Percentiles rank a stretch among this genome's conserved stretches.
phyloP scores from a whole-genome alignment of 768 basidiomycete species.

The Scleroderma bovista region DNA sequence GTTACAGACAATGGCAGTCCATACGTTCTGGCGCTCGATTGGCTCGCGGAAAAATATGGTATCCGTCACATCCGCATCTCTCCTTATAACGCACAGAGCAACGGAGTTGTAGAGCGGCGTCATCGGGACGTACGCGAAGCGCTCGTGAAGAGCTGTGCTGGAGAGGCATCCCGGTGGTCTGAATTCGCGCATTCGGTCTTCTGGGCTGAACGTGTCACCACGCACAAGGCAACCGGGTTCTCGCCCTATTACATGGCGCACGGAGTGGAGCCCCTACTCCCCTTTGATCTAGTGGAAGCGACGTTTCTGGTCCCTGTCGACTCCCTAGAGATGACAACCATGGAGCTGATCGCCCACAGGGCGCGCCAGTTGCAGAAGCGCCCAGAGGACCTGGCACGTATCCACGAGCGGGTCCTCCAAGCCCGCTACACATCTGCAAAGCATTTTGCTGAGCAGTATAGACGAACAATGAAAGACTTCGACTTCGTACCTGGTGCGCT shows the following conservation, averaged over 20 bases:
- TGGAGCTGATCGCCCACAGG: conserved; percentile 17
- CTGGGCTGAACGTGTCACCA: no score
- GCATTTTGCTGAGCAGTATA: background rate
- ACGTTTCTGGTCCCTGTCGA: conserved; percentile 25
- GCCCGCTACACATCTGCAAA: background rate
- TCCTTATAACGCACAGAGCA: conserved; percentile 31
- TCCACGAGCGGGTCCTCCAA: background rate
- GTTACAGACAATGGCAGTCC: background rate
- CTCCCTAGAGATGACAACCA: conserved; percentile 5
- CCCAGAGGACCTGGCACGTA: background rate
- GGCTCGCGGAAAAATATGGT: background rate
- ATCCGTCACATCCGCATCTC: conserved; percentile 13
- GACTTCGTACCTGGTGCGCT: background rate
- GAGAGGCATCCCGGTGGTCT: conserved; percentile 18
- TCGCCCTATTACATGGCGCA: no score
- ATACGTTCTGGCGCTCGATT: background rate
- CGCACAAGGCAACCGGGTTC: no score
- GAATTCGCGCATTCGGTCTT: conserved; percentile 12
- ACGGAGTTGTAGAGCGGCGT: conserved; percentile 33
- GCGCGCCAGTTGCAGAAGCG: conserved; percentile 21
- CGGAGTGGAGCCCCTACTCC: no score
- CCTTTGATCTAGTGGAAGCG: conserved; percentile 28
- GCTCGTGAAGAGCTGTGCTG: conserved; percentile 21
- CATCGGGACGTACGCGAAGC: conserved; percentile 30
- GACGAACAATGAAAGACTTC: background rate